Evolutionary conservation across 169 alveolate species (phyloP).

Genomic region (Plasmodium chabaudi): DNA sequence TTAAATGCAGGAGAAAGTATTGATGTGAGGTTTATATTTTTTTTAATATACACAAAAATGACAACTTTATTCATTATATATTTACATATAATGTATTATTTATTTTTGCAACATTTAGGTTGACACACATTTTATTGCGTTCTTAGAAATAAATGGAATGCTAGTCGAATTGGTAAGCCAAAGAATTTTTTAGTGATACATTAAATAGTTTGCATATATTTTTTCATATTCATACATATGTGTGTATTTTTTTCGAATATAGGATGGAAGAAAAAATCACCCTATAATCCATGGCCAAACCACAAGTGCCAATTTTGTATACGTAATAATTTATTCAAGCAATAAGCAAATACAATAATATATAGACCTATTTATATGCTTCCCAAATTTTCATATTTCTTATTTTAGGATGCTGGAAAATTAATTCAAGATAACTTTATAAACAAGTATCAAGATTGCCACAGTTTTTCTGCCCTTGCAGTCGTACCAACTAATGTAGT

Average conservation of each 20-base stretch:
- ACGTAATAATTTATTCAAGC: conserved; percentile 11
- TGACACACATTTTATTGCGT: conserved; percentile 66
- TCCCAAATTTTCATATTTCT: not conserved
- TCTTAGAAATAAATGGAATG: conserved; percentile 25
- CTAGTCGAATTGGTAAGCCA: conserved; percentile 40
- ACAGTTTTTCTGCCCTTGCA: conserved; percentile 63
- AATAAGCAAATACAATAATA: not conserved
- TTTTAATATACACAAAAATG: not conserved
- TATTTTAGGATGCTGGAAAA: conserved; percentile 43
- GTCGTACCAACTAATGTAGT: conserved; percentile 12
- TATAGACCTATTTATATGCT: not conserved
- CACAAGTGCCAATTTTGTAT: conserved; percentile 12
- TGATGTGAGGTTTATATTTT: conserved; percentile 13
- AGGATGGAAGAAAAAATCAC: conserved; percentile 55
- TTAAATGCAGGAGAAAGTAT: conserved; percentile 8
- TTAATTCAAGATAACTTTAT: conserved; percentile 31
- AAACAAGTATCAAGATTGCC: conserved; percentile 18
- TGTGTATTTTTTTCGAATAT: not conserved
- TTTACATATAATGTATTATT: not conserved
- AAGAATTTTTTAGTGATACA: not conserved
- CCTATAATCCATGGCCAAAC: conserved; percentile 51
- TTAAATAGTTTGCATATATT: not conserved
- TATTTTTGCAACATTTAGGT: conserved; percentile 13
- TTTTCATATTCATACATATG: not conserved
- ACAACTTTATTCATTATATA: not conserved